Evolutionary conservation across 495 filamentous ascomycete species (phyloP).

Genomic region (Xylaria flabelliformis): DNA sequence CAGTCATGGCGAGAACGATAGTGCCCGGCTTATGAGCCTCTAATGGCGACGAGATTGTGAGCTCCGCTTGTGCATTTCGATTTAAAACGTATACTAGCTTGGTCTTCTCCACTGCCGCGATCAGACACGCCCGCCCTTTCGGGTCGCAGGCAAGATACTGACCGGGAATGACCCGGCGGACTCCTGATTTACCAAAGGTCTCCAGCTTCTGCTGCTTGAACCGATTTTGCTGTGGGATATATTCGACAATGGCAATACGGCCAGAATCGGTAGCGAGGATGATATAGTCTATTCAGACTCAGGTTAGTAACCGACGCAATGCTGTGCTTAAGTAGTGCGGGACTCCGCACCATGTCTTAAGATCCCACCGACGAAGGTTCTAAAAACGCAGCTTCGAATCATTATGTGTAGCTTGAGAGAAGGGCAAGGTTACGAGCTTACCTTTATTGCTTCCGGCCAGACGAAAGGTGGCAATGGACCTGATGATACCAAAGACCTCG

Average conservation of each 20-base stretch:
- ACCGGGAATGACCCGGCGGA: constrained; percentile 90
- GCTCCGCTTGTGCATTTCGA: constrained; percentile 89
- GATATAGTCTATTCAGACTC: constrained; percentile 79
- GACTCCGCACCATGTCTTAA: constrained; percentile 37
- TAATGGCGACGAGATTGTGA: constrained; percentile 96
- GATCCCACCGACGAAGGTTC: constrained; percentile 53
- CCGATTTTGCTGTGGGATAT: constrained; percentile 81
- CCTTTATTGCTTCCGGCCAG: constrained; percentile 95
- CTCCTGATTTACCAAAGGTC: constrained; percentile 97
- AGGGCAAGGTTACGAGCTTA: constrained; percentile 60
- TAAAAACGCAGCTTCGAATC: constrained; percentile 74
- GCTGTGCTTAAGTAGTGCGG: constrained; percentile 18
- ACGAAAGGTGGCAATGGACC: constrained; percentile 84
- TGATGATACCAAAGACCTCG: constrained; percentile 94
- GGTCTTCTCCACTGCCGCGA: constrained; percentile 96
- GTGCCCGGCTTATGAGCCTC: constrained; percentile 97
- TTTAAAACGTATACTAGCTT: constrained; percentile 99
- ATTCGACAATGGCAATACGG: constrained; percentile 92
- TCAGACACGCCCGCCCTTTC: constrained; percentile 91
- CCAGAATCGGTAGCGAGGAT: constrained; percentile 95
- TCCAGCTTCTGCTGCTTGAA: constrained; percentile 92
- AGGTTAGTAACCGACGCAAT: constrained; percentile 69
- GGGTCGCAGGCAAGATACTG: constrained; percentile 95
- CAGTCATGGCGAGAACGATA: constrained; percentile 83
- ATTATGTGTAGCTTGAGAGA: constrained; percentile 81